Evolutionary conservation across 805 yeast species (phyloP), one percentile per base, ranked within the genome.

Genomic region (Candida ipomoeae): DNA sequence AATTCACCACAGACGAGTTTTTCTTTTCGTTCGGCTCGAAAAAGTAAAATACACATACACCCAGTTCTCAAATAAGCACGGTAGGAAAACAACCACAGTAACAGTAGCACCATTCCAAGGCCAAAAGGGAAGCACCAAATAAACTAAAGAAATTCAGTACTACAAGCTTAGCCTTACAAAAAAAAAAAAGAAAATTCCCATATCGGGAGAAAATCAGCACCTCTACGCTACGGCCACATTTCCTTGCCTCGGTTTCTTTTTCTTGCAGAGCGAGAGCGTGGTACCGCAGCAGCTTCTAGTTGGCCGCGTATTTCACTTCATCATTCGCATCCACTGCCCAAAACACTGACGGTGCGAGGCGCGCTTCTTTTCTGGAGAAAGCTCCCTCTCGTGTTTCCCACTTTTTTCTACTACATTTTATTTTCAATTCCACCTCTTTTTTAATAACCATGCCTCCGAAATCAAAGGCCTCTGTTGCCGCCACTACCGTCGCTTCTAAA

Each of bases 361-460:
- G 46, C 46, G 40, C 46, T 35, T 17, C 40, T 35, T 34, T 35
- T 44, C 40, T 44, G 32, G 18, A 26, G 40, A 35, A 21, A 35
- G 36, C 35, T 36, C 26, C 34, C 31, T 14, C 35, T 44, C 35
- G 41, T 11, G 18, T n/a, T 32, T 33, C 34, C 34, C 31, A 17
- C 33, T 29, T 41, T 40, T 48, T 48, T 31, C 48, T 34, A 18
- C 29, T 17, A n/a, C 42, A 14, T 43, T 34, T 32, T 40, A 37
- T 37, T 37, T 20, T 14, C 14, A 21, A 37, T 21, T 21, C 40
- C 7, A 37, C 13, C 40, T 37, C 29, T 21, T 20, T 18, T 26
- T 37, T 26, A 10, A 26, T 26, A 26, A 6, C 7, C 13, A 55
- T 55, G 58, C 48, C 58, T 38, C 58, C 57, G 32, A 55, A 55